Evolutionary conservation across 179 eudicot species (phyloP), one percentile per base, ranked within the genome.

Genomic region (Gypsophila paniculata): DNA sequence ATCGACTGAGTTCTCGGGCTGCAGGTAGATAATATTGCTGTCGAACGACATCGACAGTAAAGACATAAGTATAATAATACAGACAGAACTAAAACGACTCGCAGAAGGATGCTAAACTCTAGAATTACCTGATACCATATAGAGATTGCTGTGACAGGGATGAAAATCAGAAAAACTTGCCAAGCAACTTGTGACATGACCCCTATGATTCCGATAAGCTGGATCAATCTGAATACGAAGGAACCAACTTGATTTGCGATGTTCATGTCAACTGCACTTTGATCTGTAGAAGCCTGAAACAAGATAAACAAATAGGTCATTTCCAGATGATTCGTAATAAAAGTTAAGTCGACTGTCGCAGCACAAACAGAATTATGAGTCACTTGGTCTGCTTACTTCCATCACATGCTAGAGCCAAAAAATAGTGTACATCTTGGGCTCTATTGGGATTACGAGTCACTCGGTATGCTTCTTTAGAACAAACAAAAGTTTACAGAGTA

Each of bases 111-210:
- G 5, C 12, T 2, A 9, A 25, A 19, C 54, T 65, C 22, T 11
- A 12, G 53, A 26, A 23, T 52, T 84, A 87, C 91, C 93, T 86
- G 87, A 70, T 80, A 86, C 86, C 87, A 87, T 38, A 87, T 74
- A 72, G 84, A 85, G 70, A 82, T 73, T 67, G 82, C 83, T 66
- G 79, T 75, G 25, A 87, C 85, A 0, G 97, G 95, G 73, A 89
- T 82, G 64, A 91, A 93, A 70, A 87, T 54, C n/a, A 86, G 72
- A 76, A 88, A 88, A 70, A 94, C 88, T 77, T 89, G 96, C 99
- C 99, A 94, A 2, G 92, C 85, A 38, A 85, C 88, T 77, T 80
- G 96, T 18, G 96, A 94, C 97, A 93, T 91, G 8, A 88, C 83
- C 10, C 71, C 86, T 62, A 92, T 84, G 32, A 86, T 84, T 68